Evolutionary conservation across 2,329 filamentous ascomycete species (phyloP), one percentile per base, ranked within the genome.

Genomic region (Curvularia hawaiiensis): DNA sequence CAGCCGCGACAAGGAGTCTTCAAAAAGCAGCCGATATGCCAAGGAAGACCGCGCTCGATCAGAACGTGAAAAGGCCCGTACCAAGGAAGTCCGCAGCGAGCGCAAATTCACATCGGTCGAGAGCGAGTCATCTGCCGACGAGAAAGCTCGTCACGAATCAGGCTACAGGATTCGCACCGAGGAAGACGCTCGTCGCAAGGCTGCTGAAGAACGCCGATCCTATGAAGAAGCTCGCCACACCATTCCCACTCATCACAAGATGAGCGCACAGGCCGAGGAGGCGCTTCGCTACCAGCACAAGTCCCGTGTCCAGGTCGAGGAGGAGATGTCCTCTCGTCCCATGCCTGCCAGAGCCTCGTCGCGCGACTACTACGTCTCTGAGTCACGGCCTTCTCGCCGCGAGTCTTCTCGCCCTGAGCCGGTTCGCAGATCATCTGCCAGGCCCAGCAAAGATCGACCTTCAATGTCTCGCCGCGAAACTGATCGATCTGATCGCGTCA

Each of bases 81-180:
- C 79, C 45, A 73, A 73, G 57, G 79, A 80, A 35, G 69, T 73
- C 9, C 73, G 73, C 44, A 69, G 70, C 54, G 77, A 79, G 9
- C 73, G 77, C 49, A 75, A 75, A 59, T 75, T 75, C 35, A 63
- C 68, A 4, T 67, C 72, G 1, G 56, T 63, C 31, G 71, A 72
- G 16, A 76, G 74, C 43, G 75, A 77, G 8, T 63, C 62, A 33
- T 71, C 69, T 18, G 71, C 71, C 6, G 69, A 74, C 43, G 73
- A 75, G 35, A 72, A 72, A 55, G 60, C 62, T 8, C 73, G 63
- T 58, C 72, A 69, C 52, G 73, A 75, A 56, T 65, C 65, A 20
- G 70, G 63, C 18, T 73, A 69, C 51, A 66, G 66, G 58, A 60
- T 64, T 38, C 71, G 74, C 55, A 71, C 63, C 46, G 62, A 59